Evolutionary conservation across 2,329 filamentous ascomycete species (phyloP).

Genomic region (Neonectria ditissima): DNA sequence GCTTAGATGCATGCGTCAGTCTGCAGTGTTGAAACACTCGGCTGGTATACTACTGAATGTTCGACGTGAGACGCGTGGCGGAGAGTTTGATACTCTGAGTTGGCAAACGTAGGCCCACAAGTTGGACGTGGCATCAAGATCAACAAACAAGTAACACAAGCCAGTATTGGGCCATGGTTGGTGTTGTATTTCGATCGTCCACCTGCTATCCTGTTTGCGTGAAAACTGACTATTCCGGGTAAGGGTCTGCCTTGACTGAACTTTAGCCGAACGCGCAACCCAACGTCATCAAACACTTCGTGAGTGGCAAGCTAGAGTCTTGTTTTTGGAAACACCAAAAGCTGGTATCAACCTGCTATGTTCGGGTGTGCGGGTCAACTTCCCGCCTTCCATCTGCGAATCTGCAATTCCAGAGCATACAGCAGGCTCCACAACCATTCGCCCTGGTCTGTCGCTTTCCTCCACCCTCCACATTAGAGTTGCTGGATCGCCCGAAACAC

Average conservation of each 20-base stretch:
- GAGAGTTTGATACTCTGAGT: background rate
- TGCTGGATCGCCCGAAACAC: slow-evolving; percentile 3
- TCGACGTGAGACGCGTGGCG: slow-evolving; percentile 2
- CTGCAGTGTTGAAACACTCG: background rate
- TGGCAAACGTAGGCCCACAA: background rate
- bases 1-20: too few species aligned
- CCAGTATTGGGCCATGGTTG: background rate
- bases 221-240: background rate
- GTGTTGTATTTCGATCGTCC: background rate
- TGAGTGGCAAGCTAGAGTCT: background rate
- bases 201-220: background rate
- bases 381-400: slow-evolving; percentile 17
- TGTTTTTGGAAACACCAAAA: slow-evolving; percentile 1
- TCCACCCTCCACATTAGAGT: background rate
- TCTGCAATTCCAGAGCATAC: slow-evolving; percentile 11
- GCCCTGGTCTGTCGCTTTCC: background rate
- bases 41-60: slow-evolving; percentile 3
- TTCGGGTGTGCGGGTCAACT: slow-evolving; percentile 6
- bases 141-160: background rate
- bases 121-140: background rate
- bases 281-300: background rate
- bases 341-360: background rate
- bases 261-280: background rate
- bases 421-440: background rate
- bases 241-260: background rate